These are phyloP conservation scores for Cucurbita moschata DNA, from an alignment of 306 rosid genomes.

Conservation along the genomic window DNA sequence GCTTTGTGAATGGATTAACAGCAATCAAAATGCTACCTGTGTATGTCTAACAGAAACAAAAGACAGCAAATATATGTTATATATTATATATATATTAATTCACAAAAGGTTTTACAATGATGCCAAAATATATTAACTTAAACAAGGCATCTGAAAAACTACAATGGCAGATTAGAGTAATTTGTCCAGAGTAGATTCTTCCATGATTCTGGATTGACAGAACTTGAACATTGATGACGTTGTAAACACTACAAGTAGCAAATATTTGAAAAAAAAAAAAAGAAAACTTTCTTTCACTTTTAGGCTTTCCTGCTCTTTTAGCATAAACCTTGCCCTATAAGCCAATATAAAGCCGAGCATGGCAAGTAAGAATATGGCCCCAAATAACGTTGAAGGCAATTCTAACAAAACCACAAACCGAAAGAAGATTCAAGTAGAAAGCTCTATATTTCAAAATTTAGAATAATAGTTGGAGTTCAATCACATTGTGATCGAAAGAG, in stretches of 20 bases:
- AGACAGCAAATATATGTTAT: background rate
- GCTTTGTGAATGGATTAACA: slow-evolving; percentile 93
- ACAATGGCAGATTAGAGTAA: background rate
- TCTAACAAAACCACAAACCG: background rate
- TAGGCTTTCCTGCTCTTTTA: background rate
- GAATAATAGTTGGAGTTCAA: background rate
- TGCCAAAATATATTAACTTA: background rate
- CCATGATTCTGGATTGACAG: background rate
- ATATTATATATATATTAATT: background rate
- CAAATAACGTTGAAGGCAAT: background rate
- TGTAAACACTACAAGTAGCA: background rate
- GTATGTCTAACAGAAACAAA: slow-evolving; percentile 51
- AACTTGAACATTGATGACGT: background rate
- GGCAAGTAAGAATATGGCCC: background rate
- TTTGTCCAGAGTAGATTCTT: background rate
- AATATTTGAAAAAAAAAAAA: background rate
- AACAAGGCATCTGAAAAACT: background rate
- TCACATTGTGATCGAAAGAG: background rate
- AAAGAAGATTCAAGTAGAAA: background rate
- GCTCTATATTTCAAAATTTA: too few species aligned
- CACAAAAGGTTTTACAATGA: background rate
- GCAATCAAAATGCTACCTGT: slow-evolving; percentile 96
- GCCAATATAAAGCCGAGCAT: background rate
- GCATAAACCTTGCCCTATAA: background rate
- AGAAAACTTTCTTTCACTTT: background rate